Evolutionary conservation across 2,329 filamentous ascomycete genomes (phyloP), one percentile per base, ranked within the genome.

Genomic region (Trichophaea hybrida): DNA sequence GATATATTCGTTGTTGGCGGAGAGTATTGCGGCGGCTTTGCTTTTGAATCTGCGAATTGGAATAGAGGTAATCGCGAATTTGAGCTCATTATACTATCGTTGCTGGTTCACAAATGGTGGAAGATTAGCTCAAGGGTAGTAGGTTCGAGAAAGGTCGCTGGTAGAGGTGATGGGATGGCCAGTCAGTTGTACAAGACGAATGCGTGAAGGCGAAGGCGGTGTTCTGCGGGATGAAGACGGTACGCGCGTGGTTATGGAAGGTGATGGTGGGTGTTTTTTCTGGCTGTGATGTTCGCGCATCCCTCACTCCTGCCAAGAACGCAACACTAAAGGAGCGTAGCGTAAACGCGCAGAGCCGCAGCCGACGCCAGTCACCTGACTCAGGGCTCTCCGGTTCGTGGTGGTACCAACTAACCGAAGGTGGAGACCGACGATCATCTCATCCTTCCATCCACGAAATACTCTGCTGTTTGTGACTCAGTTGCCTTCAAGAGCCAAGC

Each of bases 1-100:
- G 61, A 48, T 24, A 56, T 53, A 17, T 62, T 65, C 17, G 53
- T 12, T 24, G 56, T 46, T 13, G 63, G 61, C 5, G 63, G 61
- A 32, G 61, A 48, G 53, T 60, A 60, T 8, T 33, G 48, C 12
- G 58, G 17, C 5, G 53, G 7, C 1, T 56, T 40, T 2, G 57
- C 49, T 32, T 51, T 51, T 12, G 58, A n/a, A 12, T 61, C 59
- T 4, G 34, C 17, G 53, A 44, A 35, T 37, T 53, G 31, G 24
- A 53, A 53, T 12, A 50, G 31, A 50, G 48, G 48, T 50, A 32
- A 12, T 50, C 48, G 15, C 12, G n/a, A 32, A 50, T 46, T 46
- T 7, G 40, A 46, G 24, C 40, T 46, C 40, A 46, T 46, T 5
- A 7, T 10, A 17, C 40, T 17, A 17, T 24, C 24, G 24, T 24